These are phyloP conservation scores for Microcyclospora pomicola DNA, from an alignment of 2,329 filamentous ascomycete genomes.

Conservation along the genomic window DNA sequence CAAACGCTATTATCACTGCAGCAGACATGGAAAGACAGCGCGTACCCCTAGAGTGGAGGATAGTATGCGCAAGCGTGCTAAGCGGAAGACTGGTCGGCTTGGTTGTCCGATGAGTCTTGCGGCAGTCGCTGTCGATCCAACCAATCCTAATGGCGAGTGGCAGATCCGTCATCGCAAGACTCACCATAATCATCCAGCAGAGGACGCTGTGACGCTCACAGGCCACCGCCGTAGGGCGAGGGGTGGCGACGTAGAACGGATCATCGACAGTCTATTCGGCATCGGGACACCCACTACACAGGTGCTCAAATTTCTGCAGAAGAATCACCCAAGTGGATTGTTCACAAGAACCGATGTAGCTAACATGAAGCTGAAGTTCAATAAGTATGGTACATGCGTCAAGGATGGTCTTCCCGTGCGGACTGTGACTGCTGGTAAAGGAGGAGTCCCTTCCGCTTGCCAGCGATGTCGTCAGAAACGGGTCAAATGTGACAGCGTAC, in stretches of 20 bases:
- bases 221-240: constrained; percentile 20
- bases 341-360: constrained; percentile 22
- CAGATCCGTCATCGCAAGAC: constrained; percentile 21
- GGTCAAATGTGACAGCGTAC: constrained; percentile 14
- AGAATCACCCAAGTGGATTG: constrained; percentile 19
- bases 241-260: constrained; percentile 17
- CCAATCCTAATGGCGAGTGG: constrained; percentile 19
- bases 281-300: constrained; percentile 20
- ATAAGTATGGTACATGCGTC: constrained; percentile 19
- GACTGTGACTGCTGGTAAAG: constrained; percentile 2
- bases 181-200: constrained; percentile 21
- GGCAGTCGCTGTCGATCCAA: constrained; percentile 18
- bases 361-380: constrained; percentile 24
- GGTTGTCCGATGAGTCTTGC: constrained; percentile 22
- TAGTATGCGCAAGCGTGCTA: constrained; percentile 13
- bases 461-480: constrained; percentile 16
- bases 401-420: constrained; percentile 4
- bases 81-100: constrained; percentile 17
- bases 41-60: constrained; percentile 13
- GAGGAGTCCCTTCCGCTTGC: constrained; percentile 13
- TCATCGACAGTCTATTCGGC: constrained; percentile 20
- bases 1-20: constrained; percentile 23
- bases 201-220: constrained; percentile 15
- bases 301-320: constrained; percentile 19
- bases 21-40: constrained; percentile 18